Evolutionary conservation across 805 yeast genomes (phyloP).

Genomic region (Yarrowia sp.): DNA sequence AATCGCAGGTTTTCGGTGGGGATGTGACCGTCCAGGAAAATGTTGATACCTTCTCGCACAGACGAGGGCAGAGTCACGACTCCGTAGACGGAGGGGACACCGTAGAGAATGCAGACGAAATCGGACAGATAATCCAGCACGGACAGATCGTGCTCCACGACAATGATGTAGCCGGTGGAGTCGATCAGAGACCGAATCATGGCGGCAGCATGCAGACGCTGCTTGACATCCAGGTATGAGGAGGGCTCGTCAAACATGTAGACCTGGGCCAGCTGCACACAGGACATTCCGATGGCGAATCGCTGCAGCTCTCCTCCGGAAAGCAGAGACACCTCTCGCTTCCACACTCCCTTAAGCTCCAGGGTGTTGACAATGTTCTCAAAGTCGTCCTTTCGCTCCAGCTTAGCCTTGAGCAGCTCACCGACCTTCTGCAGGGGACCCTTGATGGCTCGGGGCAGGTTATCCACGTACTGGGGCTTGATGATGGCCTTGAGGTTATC

Average conservation of each 20-base stretch:
- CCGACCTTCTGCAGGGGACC: slow-evolving; percentile 86
- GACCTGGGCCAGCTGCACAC: slow-evolving; percentile 92
- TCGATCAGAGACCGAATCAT: slow-evolving; percentile 85
- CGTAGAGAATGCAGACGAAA: slow-evolving; percentile 94
- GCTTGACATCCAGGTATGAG: slow-evolving; percentile 97
- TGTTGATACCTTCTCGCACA: slow-evolving; percentile 98
- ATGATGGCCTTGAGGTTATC: slow-evolving; percentile 95
- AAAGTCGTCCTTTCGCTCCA: slow-evolving; percentile 69
- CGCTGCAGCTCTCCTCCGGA: slow-evolving; percentile 99
- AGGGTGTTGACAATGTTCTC: slow-evolving; percentile 70
- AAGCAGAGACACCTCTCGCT: slow-evolving; percentile 86
- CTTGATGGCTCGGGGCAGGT: slow-evolving; percentile 94
- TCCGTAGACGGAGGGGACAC: slow-evolving; percentile 98
- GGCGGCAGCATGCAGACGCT: slow-evolving; percentile 96
- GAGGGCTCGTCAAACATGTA: slow-evolving; percentile 99
- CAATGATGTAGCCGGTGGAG: slow-evolving; percentile 82
- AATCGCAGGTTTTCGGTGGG: slow-evolving; percentile 97
- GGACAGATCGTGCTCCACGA: slow-evolving; percentile 98
- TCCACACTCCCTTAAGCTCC: slow-evolving; percentile 76
- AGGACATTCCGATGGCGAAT: slow-evolving; percentile 96
- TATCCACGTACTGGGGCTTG: slow-evolving; percentile 98
- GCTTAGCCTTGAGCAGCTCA: slow-evolving; percentile 75
- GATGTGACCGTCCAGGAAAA: slow-evolving; percentile 96
- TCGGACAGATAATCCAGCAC: slow-evolving; percentile 97
- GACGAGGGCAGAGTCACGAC: slow-evolving; percentile 96